Percentiles rank a stretch among this genome's conserved stretches.
These are phyloP conservation scores for Tripidium arundinaceum DNA, from an alignment of 202 grass and related monocot genomes.

Conservation along the genomic window DNA sequence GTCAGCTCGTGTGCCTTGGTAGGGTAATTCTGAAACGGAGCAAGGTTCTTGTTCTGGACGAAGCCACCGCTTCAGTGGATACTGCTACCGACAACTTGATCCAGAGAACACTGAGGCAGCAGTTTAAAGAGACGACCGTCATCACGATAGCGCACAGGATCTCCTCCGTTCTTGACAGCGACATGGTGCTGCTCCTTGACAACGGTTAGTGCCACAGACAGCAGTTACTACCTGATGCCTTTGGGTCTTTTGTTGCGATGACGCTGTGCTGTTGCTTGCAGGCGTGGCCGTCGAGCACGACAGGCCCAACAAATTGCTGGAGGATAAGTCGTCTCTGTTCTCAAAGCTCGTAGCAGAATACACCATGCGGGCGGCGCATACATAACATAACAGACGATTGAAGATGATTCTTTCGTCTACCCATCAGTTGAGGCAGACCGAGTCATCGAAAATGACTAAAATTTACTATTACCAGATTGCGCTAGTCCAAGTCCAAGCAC, in stretches of 20 bases:
- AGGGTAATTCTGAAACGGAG: conserved; percentile 81
- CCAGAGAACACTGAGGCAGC: conserved; percentile 70
- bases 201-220: conserved; percentile 75
- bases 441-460: too few relatives aligned
- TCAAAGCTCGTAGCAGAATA: conserved; percentile 85
- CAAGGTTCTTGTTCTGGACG: conserved; percentile 82
- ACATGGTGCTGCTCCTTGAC: conserved; percentile 92
- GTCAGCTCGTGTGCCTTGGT: conserved; percentile 82
- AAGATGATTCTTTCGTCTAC: too few relatives aligned
- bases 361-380: conserved; percentile 64
- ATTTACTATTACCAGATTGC: too few relatives aligned
- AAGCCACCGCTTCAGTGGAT: conserved; percentile 85
- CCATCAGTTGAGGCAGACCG: too few relatives aligned
- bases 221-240: too few relatives aligned
- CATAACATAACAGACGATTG: too few relatives aligned
- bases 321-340: conserved; percentile 74
- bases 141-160: conserved; percentile 90
- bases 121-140: conserved; percentile 74
- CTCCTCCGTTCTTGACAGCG: conserved; percentile 83
- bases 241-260: background rate
- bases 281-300: conserved; percentile 63
- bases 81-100: conserved; percentile 84
- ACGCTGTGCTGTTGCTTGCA: conserved; percentile 17
- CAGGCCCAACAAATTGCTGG: conserved; percentile 61
- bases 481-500: too few relatives aligned